Base-by-base conservation (phyloP, 169 alveolate species). In the Neospora caninum region DNA sequence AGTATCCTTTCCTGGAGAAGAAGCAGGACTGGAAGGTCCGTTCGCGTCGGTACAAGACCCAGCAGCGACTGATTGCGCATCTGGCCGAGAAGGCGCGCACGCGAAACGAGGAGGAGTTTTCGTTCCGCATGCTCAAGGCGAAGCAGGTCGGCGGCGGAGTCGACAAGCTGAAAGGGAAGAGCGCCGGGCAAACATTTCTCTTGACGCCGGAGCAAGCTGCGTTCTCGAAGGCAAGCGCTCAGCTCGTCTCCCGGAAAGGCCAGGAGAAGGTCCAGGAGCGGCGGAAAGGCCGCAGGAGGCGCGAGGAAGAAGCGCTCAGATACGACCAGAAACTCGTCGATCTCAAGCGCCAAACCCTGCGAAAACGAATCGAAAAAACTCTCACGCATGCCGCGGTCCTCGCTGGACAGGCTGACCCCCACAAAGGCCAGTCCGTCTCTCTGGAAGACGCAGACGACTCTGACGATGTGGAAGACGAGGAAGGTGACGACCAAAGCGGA, bases 21-120 rank as follows among this genome's bases (percentile, higher is more conserved):
- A 89, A 89, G 88, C 16, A 43, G 39, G 93, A 89, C 93, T 89
- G 93, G 93, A 38, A 42, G 43, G 67, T 58, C 34, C 93, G 93
- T 9, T 27, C 80, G 38, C 25, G 70, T 49, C 80, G 93, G 39
- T 69, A 70, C 53, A 64, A 89, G 93, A 43, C 41, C 49, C 93
- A 70, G 88, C 93, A 89, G 93, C 86, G 39, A 45, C 73, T 89
- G 88, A 45, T 89, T 31, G 64, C 4, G 53, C 93, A 89, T 27
- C 45, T 89, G 2, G 87, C 93, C 18, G 93, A 89, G 70, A 89
- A 89, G 82, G 93, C 93, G 36, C 41, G 93, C 41, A 31, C 88
- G 0, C 58, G 86, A 29, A 89, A 89, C 49, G 87, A 36, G 25
- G 53, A 89, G 29, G 93, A 89, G 88, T 89, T 89, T 42, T 53